Conservation (phyloP, 1,284 basidiomycete genomes). For the Wolfiporia cocos region DNA sequence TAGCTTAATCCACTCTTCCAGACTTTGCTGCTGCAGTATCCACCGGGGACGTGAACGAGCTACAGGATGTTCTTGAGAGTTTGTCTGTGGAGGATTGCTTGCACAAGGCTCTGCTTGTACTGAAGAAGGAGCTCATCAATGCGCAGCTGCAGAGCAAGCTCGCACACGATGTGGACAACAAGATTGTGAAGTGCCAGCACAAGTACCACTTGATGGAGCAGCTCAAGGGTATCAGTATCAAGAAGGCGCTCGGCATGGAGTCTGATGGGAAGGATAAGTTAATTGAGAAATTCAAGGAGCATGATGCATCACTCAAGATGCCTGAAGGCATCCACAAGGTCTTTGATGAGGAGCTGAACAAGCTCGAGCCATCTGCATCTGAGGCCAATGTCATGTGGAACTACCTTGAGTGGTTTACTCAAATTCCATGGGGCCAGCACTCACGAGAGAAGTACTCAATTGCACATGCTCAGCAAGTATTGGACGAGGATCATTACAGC, state of each 20-base stretch:
- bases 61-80: slow-evolving; percentile 92
- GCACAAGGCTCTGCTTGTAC: slow-evolving; percentile 85
- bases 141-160: slow-evolving; percentile 95
- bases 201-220: slow-evolving; percentile 99
- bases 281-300: slow-evolving; percentile 93
- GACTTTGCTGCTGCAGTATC: slow-evolving; percentile 98
- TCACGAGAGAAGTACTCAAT: slow-evolving; percentile 94
- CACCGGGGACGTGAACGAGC: slow-evolving; percentile 84
- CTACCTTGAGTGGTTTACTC: slow-evolving; percentile 94
- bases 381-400: slow-evolving; percentile 97
- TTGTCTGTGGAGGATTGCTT: slow-evolving; percentile 86
- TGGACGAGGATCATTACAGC: slow-evolving; percentile 97
- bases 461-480: slow-evolving; percentile 74
- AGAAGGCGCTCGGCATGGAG: slow-evolving; percentile 98
- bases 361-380: slow-evolving; percentile 90
- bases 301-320: slow-evolving; percentile 86
- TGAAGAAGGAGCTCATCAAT: slow-evolving; percentile 99
- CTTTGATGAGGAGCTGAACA: slow-evolving; percentile 95
- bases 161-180: slow-evolving; percentile 89
- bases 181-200: slow-evolving; percentile 95
- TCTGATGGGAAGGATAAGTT: slow-evolving; percentile 97
- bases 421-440: slow-evolving; percentile 97
- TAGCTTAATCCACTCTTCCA: slow-evolving; percentile 94
- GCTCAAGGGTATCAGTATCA: slow-evolving; percentile 97
- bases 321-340: slow-evolving; percentile 90